Base-by-base conservation (phyloP, 768 basidiomycete genomes). In the Lentinula aciculospora region DNA sequence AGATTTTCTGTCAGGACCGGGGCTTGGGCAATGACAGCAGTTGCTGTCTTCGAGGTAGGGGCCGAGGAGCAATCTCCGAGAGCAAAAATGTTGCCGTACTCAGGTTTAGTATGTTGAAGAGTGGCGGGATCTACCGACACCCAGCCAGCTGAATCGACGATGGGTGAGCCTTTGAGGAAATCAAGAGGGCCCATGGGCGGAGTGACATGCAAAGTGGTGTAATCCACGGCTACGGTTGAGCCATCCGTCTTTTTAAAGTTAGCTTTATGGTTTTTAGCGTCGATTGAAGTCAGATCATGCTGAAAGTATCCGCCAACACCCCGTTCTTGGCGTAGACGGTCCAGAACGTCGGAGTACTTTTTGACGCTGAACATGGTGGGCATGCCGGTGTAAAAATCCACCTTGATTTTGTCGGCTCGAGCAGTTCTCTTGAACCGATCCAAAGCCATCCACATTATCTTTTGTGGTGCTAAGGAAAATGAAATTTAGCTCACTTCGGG, bases 401-500 rank as follows among this genome's bases (percentile, higher is more conserved):
- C 67, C 51, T 83, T 76, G 63, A 89, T 78, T 48, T 81, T 76
- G 49, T 79, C 76, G 15, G 73, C 68, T 19, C 88, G 80, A 2
- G 77, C 76, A 9, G 88, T 88, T 66, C 70, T 77, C 57, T 79
- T 77, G 68, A 80, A 92, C 48, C 85, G 76, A 67, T 94, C 91
- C 90, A 91, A 93, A 46, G 91, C 89, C 89, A 94, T 92, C 92
- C 93, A 96, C 90, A 96, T 94, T 55, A 94, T 89, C 72, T 95
- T 94, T 67, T 93, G 90, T 19, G 90, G 89, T 15, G 87, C 89
- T 90, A 62, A 21, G 40, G 7, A 27, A 50, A 62, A 15, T 48
- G 40, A 9, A 21, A 21, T 34, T 47, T 13, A 21, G 19, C 19
- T 29, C 3, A 28, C n/a, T 5, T 29, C 28, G 12, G 9, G 17